A percentile compares a stretch with the other conserved stretches of the same genome.
Evolutionary conservation across 306 rosid genomes (phyloP).

Genomic region (Castanea sativa): DNA sequence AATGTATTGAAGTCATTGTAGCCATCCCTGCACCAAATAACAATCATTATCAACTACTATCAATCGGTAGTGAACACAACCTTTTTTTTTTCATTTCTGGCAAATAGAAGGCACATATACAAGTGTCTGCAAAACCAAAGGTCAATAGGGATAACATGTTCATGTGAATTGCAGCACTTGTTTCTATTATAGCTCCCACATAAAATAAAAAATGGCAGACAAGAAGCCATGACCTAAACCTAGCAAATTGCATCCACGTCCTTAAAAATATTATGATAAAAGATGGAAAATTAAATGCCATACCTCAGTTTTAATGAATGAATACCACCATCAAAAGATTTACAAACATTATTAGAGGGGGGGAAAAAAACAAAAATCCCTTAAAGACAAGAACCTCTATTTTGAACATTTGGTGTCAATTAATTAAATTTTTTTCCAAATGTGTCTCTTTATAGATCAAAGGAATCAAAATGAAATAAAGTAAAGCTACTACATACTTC

Average conservation of each 20-base stretch:
- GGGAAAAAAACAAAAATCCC: conserved; percentile 2
- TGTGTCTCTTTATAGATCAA: background rate
- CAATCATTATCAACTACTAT: conserved; percentile 8
- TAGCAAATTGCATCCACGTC: background rate
- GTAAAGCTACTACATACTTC: conserved; percentile 51
- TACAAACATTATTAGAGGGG: background rate
- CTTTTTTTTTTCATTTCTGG: background rate
- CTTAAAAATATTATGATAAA: background rate
- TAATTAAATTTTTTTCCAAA: background rate
- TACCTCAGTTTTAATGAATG: background rate
- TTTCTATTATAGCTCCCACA: background rate
- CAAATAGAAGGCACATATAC: background rate
- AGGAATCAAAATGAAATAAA: background rate
- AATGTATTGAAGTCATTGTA: conserved; percentile 96
- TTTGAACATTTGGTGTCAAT: background rate
- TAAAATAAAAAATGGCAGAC: background rate
- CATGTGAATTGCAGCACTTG: background rate
- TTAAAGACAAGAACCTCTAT: background rate
- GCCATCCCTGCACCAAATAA: conserved; percentile 78
- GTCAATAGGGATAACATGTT: too few relatives aligned
- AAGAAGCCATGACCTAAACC: background rate
- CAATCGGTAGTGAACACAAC: background rate
- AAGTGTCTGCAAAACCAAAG: too few relatives aligned
- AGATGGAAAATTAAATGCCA: background rate
- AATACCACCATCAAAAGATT: background rate